Evolutionary conservation across 176 grass and related monocot species (phyloP).

Genomic region (Juncus effusus): DNA sequence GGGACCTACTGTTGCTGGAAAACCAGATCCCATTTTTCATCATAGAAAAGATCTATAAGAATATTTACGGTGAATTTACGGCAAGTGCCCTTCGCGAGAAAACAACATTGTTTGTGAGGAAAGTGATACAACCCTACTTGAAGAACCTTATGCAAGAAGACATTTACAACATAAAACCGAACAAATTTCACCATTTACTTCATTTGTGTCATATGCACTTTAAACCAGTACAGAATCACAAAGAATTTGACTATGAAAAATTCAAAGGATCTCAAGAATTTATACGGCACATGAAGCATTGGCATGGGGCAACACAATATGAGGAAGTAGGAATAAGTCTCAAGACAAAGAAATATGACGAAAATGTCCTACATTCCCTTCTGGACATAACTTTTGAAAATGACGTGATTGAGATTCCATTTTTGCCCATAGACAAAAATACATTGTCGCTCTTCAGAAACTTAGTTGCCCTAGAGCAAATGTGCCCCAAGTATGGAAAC

Average conservation of each 20-base stretch:
- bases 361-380: constrained; percentile 19
- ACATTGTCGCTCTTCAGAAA: constrained; percentile 23
- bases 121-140: background rate
- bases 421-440: constrained; percentile 17
- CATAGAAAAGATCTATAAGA: background rate
- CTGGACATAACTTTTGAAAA: constrained; percentile 24
- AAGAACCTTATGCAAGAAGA: background rate
- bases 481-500: constrained; percentile 18
- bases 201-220: no score
- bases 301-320: constrained; percentile 11
- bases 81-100: background rate
- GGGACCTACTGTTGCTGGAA: background rate
- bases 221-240: background rate
- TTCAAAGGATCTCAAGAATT: background rate
- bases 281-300: background rate
- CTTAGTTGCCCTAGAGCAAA: constrained; percentile 23
- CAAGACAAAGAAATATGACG: constrained; percentile 8
- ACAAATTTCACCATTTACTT: background rate
- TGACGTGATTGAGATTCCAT: constrained; percentile 24
- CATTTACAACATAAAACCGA: background rate
- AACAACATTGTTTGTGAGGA: background rate
- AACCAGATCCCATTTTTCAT: background rate
- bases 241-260: background rate
- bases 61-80: background rate
- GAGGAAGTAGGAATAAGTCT: constrained; percentile 28